Evolutionary conservation across 2,329 filamentous ascomycete genomes (phyloP), one percentile per base, ranked within the genome.

Genomic region (Venturia effusa): DNA sequence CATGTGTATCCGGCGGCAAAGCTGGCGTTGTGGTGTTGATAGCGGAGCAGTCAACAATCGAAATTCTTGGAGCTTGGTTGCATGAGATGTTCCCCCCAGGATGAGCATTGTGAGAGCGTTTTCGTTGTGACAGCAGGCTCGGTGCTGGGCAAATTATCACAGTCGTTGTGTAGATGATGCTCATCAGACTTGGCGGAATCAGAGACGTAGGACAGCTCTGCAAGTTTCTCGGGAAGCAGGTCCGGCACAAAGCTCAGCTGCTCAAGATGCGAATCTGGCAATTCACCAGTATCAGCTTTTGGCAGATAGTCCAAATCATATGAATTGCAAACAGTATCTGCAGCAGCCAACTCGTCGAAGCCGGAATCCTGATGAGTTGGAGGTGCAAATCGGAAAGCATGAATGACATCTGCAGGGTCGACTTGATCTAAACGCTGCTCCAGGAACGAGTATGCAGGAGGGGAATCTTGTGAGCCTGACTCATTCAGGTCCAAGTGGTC

Each of bases 301-400:
- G 6, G 10, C 3, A 11, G 27, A n/a, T 8, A 32, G 4, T 27
- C 34, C 27, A 34, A 34, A 5, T 7, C 27, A 19, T 57, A 8
- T 30, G 51, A 30, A 7, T 17, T 19, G 51, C 30, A 57, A 57
- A 57, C 30, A 8, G 19, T 6, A 15, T 57, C 27, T 34, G 22
- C 51, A 34, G n/a, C 10, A 8, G 51, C 13, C 40, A 54, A 30
- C 24, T 76, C 74, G 59, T 74, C 73, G 61, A 76, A 75, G 13
- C 73, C 74, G 6, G 73, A 75, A 61, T 76, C 74, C 37, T 71
- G 71, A 63, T 76, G 74, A 22, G 68, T 32, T 34, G 68, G 68
- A 27, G 66, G 67, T 30, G 55, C 61, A 51, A 65, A 66, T 11
- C 15, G 15, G 34, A 8, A 10, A 40, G 24, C 41, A 4, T 32